A percentile compares a stretch with the other conserved stretches of the same genome.
phyloP scores from a whole-genome alignment of 371 early-diverging fungal genomes.

The Mucor racemosus region DNA sequence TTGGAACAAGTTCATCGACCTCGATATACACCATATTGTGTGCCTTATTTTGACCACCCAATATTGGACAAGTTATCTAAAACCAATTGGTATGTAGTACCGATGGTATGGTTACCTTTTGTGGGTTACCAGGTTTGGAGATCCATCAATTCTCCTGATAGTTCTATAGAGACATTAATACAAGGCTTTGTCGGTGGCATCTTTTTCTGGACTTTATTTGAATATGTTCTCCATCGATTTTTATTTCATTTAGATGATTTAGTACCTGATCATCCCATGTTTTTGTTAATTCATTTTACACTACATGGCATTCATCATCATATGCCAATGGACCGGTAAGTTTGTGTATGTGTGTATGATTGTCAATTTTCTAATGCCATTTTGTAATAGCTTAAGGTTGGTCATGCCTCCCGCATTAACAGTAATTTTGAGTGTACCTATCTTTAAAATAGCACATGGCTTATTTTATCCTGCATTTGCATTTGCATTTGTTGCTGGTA shows the following conservation, averaged over 20 bases:
- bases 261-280: slow-evolving; percentile 82
- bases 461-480: slow-evolving; percentile 58
- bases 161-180: slow-evolving; percentile 1
- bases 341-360: too few relatives aligned
- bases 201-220: slow-evolving; percentile 78
- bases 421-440: slow-evolving; percentile 65
- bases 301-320: slow-evolving; percentile 97
- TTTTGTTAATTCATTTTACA: slow-evolving; percentile 79
- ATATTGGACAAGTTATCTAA: slow-evolving; percentile 80
- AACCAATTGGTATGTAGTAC: slow-evolving; percentile 93
- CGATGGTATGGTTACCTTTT: slow-evolving; percentile 88
- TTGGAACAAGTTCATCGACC: slow-evolving; percentile 92
- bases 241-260: slow-evolving; percentile 89
- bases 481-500: slow-evolving; percentile 74
- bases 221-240: slow-evolving; percentile 89
- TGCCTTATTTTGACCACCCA: slow-evolving; percentile 74
- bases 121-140: slow-evolving; percentile 46
- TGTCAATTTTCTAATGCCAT: background rate
- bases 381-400: slow-evolving; percentile 71
- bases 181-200: slow-evolving; percentile 66
- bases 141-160: slow-evolving; percentile 18
- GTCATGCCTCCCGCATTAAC: slow-evolving; percentile 97
- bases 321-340: slow-evolving; percentile 91
- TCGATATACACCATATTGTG: slow-evolving; percentile 62
- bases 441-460: slow-evolving; percentile 56